Evolutionary conservation across 192 early-diverging fungal genomes (phyloP).

Genomic region (Tieghemiomyces parasiticus): DNA sequence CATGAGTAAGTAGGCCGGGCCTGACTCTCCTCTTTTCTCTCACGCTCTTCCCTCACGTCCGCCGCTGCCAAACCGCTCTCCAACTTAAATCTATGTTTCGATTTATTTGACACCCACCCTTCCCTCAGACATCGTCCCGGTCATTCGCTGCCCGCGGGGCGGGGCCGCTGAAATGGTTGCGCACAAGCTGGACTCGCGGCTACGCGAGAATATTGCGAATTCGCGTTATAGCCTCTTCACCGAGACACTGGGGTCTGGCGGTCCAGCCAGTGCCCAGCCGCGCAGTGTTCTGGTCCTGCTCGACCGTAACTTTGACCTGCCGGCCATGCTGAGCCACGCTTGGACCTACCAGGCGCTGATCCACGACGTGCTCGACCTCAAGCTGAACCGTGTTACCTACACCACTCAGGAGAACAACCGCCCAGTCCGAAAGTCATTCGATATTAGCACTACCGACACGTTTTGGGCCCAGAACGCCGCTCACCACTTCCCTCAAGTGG

Average conservation of each 20-base stretch:
- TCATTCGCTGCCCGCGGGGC: constrained; percentile 79
- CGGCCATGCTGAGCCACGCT: constrained; percentile 84
- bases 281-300: constrained; percentile 64
- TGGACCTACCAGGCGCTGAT: constrained; percentile 97
- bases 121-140: constrained; percentile 74
- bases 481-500: constrained; percentile 93
- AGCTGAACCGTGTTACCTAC: constrained; percentile 65
- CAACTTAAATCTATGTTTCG: neutral
- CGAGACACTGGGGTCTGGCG: constrained; percentile 14
- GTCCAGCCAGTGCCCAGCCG: neutral
- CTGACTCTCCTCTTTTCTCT: neutral
- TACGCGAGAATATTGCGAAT: constrained; percentile 88
- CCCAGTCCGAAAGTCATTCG: constrained; percentile 55
- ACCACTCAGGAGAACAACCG: neutral
- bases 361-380: constrained; percentile 90
- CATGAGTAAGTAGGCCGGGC: constrained; percentile 32
- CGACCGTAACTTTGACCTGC: constrained; percentile 85
- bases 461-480: constrained; percentile 91
- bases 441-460: constrained; percentile 77
- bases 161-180: constrained; percentile 92
- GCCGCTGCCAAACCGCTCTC: no score
- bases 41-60: neutral
- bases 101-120: no score
- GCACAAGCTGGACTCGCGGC: constrained; percentile 67
- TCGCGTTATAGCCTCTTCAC: constrained; percentile 72